Percentiles rank a stretch among this genome's conserved stretches.
phyloP scores from a whole-genome alignment of 805 yeast genomes.

The Jamesozyma jinghongensis region DNA sequence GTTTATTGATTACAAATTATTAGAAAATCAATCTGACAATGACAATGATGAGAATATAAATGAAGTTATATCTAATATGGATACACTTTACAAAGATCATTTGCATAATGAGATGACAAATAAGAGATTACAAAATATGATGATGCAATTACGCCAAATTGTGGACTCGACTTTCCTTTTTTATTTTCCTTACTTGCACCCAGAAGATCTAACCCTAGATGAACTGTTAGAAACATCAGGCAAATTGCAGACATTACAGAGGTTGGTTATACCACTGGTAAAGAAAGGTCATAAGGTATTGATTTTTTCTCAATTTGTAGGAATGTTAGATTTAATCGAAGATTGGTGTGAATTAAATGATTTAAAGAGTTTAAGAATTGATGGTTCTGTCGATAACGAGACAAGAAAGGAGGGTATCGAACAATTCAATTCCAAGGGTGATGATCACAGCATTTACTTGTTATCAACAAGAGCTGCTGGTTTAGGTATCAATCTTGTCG shows the following conservation, averaged over 20 bases:
- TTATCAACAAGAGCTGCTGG: slow-evolving; percentile 94
- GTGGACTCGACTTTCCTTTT: slow-evolving; percentile 82
- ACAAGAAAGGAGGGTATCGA: slow-evolving; percentile 58
- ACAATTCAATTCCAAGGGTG: slow-evolving; percentile 33
- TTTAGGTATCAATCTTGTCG: slow-evolving; percentile 74
- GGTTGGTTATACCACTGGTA: slow-evolving; percentile 46
- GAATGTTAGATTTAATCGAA: slow-evolving; percentile 68
- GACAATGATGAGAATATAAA: slow-evolving; percentile 3
- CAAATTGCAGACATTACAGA: slow-evolving; percentile 61
- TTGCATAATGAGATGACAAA: slow-evolving; percentile 36
- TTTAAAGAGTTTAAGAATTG: slow-evolving; percentile 50
- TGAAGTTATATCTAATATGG: slow-evolving; percentile 18
- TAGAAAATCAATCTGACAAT: slow-evolving; percentile 3
- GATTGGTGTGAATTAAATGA: slow-evolving; percentile 56
- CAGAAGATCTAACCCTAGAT: slow-evolving; percentile 34
- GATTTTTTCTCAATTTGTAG: slow-evolving; percentile 80
- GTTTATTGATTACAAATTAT: slow-evolving; percentile 35
- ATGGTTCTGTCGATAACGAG: slow-evolving; percentile 62
- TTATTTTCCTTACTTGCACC: slow-evolving; percentile 60
- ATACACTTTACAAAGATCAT: slow-evolving; percentile 23
- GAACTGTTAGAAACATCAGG: slow-evolving; percentile 51
- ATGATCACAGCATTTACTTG: slow-evolving; percentile 45
- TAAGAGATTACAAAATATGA: slow-evolving; percentile 52
- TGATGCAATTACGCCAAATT: slow-evolving; percentile 78
- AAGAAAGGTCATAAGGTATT: slow-evolving; percentile 55